Percentiles rank a stretch among this genome's conserved stretches.
Conservation (phyloP, 306 rosid species). For the Medicago arabica region DNA sequence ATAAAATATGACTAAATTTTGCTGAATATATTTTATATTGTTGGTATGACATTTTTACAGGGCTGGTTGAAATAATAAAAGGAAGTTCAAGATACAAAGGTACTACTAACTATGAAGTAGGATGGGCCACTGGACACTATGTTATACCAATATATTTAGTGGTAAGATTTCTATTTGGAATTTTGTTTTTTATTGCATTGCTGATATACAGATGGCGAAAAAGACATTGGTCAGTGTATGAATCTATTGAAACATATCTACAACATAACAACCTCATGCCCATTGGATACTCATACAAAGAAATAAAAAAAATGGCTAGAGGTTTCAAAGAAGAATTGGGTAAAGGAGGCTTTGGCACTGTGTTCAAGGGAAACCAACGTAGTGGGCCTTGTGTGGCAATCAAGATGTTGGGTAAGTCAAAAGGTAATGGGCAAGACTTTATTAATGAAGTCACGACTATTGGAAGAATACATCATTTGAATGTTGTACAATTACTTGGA, state of each 20-base stretch:
- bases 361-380: constrained; percentile 34
- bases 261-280: not conserved
- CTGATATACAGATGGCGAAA: constrained; percentile 15
- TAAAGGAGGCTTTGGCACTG: constrained; percentile 36
- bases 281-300: constrained; percentile 22
- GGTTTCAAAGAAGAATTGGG: not conserved
- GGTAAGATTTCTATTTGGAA: not conserved
- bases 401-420: constrained; percentile 35
- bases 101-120: too few species aligned
- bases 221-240: constrained; percentile 11
- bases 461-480: constrained; percentile 45
- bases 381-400: constrained; percentile 26
- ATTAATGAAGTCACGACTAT: constrained; percentile 33
- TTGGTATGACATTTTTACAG: not conserved
- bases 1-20: too few species aligned
- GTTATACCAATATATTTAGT: not conserved
- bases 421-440: constrained; percentile 35
- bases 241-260: constrained; percentile 5
- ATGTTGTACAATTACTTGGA: constrained; percentile 36
- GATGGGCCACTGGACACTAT: not conserved
- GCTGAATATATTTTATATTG: too few species aligned
- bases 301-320: constrained; percentile 22
- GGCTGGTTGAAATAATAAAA: not conserved
- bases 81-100: too few species aligned
- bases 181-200: not conserved